These are phyloP conservation scores for Tetrahymena malaccensis DNA, from an alignment of 73 alveolate genomes.

Conservation along the genomic window DNA sequence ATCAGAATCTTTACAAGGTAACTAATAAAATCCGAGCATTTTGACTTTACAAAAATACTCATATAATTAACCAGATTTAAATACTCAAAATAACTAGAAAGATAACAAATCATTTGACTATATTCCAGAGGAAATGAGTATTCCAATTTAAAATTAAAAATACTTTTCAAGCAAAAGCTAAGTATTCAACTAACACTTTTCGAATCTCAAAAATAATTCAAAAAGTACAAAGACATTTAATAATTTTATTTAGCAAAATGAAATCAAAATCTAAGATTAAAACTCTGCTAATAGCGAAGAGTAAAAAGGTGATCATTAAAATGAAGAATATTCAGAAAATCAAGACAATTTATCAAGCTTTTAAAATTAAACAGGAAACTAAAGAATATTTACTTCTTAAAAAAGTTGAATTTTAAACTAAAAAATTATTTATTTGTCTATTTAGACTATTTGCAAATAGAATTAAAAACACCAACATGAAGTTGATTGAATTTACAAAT, in stretches of 20 bases:
- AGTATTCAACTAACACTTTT: too few relatives aligned
- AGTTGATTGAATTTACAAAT: too few relatives aligned
- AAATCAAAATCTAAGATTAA: too few relatives aligned
- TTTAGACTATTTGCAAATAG: too few relatives aligned
- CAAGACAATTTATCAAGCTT: not conserved
- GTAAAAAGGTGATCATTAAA: not conserved
- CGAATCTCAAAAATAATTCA: too few relatives aligned
- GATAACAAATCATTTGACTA: not conserved
- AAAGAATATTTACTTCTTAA: not conserved
- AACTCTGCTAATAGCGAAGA: not conserved
- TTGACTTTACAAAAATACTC: too few relatives aligned
- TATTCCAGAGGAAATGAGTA: not conserved
- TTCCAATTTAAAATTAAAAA: not conserved
- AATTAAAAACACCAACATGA: too few relatives aligned
- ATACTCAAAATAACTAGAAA: too few relatives aligned
- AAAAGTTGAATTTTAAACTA: not conserved
- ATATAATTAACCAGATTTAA: not conserved
- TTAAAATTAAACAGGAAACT: not conserved
- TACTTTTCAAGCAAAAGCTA: not conserved
- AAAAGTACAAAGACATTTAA: not conserved
- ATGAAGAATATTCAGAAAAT: not conserved
- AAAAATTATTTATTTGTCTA: too few relatives aligned
- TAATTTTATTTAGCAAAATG: not conserved
- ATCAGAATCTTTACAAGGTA: not conserved
- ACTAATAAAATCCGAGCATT: not conserved